Evolutionary conservation across 176 grass and related monocot species (phyloP).

Genomic region (Triticum dicoccoides): DNA sequence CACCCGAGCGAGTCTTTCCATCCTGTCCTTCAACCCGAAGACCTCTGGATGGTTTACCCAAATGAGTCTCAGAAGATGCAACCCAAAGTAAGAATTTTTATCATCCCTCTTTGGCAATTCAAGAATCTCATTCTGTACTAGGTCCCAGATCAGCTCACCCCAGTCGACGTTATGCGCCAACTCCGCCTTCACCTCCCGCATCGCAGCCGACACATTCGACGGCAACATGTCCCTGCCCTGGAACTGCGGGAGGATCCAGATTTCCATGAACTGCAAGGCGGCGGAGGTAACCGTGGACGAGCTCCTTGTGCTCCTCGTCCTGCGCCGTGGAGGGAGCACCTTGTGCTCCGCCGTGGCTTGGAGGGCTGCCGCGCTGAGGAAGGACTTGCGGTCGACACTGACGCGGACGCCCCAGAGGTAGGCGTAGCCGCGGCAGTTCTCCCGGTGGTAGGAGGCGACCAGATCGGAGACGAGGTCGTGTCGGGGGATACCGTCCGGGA

Average conservation of each 20-base stretch:
- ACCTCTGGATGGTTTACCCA: conserved; percentile 39
- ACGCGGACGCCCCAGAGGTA: conserved; percentile 41
- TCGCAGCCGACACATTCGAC: conserved; percentile 30
- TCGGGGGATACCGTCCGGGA: conserved; percentile 29
- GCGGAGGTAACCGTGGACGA: conserved; percentile 31
- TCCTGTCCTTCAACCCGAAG: conserved; percentile 29
- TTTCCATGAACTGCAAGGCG: conserved; percentile 52
- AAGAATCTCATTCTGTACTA: conserved; percentile 80
- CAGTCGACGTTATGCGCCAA: conserved; percentile 71
- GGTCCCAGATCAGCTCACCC: conserved; percentile 72
- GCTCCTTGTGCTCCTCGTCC: neutral
- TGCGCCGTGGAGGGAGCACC: conserved; percentile 5
- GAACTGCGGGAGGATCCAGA: conserved; percentile 43
- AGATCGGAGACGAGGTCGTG: conserved; percentile 50
- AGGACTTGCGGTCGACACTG: conserved; percentile 44
- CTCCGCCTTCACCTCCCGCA: conserved; percentile 56
- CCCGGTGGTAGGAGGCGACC: conserved; percentile 66
- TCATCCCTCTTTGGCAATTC: conserved; percentile 45
- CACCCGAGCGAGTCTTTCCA: conserved; percentile 5
- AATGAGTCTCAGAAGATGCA: conserved; percentile 73
- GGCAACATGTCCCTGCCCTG: conserved; percentile 70
- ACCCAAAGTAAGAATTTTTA: conserved; percentile 59
- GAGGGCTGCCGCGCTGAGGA: conserved; percentile 53
- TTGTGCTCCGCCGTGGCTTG: conserved; percentile 37
- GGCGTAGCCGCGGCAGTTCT: conserved; percentile 46